Base-by-base conservation (phyloP, 2,329 filamentous ascomycete genomes). In the Cucurbitaria berberidis region DNA sequence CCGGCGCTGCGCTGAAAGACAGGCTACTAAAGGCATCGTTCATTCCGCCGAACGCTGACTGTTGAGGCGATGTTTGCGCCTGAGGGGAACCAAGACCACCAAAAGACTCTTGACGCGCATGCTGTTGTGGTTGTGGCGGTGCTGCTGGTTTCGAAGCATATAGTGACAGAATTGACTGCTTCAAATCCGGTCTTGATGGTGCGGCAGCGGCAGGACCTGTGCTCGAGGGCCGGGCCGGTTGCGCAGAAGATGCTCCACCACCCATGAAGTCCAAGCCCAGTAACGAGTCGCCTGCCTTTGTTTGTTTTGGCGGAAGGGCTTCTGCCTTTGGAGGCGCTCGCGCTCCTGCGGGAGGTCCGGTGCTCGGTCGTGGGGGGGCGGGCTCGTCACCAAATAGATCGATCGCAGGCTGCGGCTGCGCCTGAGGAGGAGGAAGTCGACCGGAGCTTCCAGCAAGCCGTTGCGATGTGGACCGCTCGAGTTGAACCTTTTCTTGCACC, bases 151-250 rank as follows among this genome's bases (percentile, higher is more conserved):
- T 89, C 1, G 91, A 89, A 10, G 93, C 91, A 72, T 99, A 99
- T 15, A 99, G 83, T 7, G 95, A 99, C 43, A 99, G 79, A 55
- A 99, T 99, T 2, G 93, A 98, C 76, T 97, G 93, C 77, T 99
- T 99, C 55, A 99, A 80, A 72, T 99, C 95, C 2, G 93, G 93
- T 57, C 95, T 84, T 40, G 92, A 96, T 64, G 90, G 87, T 11
- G 83, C 82, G 16, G 80, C 80, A 36, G 63, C 51, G 3, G 82
- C 82, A 11, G 87, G 86, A 4, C 88, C 84, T 18, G 91, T 91
- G 77, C 91, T 96, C 5, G 90, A 86, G n/a, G 93, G 90, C 47
- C 92, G 85, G 47, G 78, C 80, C 27, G 87, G 86, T n/a, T 91
- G 86, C 9, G 89, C 82, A 30, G 88, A 80, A 35, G 88, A 80